A percentile compares a stretch with the other conserved stretches of the same genome.
phyloP scores from a whole-genome alignment of 164 flowering plant species.

The Nymphaea colorata region DNA sequence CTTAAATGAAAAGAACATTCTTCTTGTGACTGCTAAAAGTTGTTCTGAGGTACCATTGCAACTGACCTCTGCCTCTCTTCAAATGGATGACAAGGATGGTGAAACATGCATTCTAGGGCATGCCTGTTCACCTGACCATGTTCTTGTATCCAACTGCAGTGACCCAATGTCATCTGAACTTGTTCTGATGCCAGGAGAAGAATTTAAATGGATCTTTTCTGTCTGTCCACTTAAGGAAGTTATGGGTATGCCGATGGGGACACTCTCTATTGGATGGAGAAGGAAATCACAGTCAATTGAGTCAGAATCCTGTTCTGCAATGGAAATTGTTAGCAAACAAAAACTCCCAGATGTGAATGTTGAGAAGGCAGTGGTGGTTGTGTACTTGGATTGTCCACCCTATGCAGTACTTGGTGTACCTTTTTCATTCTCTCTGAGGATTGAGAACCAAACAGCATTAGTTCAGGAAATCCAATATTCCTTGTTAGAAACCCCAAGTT shows the following conservation, averaged over 20 bases:
- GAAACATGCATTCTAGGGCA: neutral
- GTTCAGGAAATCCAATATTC: slow-evolving; percentile 77
- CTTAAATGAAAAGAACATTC: slow-evolving; percentile 45
- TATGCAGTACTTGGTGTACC: slow-evolving; percentile 74
- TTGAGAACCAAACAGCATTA: slow-evolving; percentile 55
- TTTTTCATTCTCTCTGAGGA: slow-evolving; percentile 55
- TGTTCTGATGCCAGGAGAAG: slow-evolving; percentile 69
- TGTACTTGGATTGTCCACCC: slow-evolving; percentile 78
- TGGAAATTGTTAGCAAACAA: slow-evolving; percentile 44
- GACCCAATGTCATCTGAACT: neutral
- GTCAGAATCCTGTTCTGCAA: neutral
- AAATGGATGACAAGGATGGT: slow-evolving; percentile 26
- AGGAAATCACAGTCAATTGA: slow-evolving; percentile 17
- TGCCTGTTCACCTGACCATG: slow-evolving; percentile 1
- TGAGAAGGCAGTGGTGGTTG: slow-evolving; percentile 56
- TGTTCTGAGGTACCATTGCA: slow-evolving; percentile 67
- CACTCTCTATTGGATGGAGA: slow-evolving; percentile 55
- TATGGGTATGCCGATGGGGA: slow-evolving; percentile 37
- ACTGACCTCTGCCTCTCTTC: slow-evolving; percentile 47
- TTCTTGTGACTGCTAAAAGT: slow-evolving; percentile 58
- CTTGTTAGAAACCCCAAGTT: slow-evolving; percentile 69
- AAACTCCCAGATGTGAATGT: slow-evolving; percentile 59
- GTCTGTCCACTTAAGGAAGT: slow-evolving; percentile 31
- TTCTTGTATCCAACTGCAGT: slow-evolving; percentile 10
- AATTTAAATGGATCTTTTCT: slow-evolving; percentile 64